Evolutionary conservation across 2,329 filamentous ascomycete genomes (phyloP).

Genomic region (Byssoonygena ceratinophila): DNA sequence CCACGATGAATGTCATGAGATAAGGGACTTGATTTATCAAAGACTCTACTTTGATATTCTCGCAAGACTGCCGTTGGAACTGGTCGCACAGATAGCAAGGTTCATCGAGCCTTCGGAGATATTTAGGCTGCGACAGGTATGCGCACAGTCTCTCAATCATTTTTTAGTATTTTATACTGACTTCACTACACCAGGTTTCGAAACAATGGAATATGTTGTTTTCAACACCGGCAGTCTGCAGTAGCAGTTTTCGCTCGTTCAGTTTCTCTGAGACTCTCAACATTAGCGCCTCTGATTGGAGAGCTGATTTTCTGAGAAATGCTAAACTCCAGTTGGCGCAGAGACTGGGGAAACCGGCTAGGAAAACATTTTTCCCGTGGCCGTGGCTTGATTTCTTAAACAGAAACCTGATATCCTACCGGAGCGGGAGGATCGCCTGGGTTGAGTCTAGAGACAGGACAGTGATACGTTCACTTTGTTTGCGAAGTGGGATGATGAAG

Average conservation of each 20-base stretch:
- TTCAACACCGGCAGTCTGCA: constrained; percentile 21
- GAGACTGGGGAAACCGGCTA: constrained; percentile 21
- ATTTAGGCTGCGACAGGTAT: constrained; percentile 24
- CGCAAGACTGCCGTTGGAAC: constrained; percentile 25
- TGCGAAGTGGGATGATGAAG: neutral
- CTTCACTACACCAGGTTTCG: constrained; percentile 23
- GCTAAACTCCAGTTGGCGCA: constrained; percentile 21
- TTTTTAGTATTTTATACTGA: neutral
- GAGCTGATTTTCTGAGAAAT: constrained; percentile 14
- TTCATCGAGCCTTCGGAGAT: constrained; percentile 24
- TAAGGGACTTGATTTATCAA: constrained; percentile 19
- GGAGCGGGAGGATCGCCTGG: neutral
- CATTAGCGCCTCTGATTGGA: constrained; percentile 2
- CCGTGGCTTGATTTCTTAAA: neutral
- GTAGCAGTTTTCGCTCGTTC: constrained; percentile 14
- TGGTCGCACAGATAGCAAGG: constrained; percentile 23
- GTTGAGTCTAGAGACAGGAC: neutral
- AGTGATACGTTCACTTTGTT: neutral
- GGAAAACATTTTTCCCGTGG: constrained; percentile 4
- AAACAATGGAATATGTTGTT: constrained; percentile 26
- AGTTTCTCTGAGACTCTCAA: neutral
- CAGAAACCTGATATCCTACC: constrained; percentile 2
- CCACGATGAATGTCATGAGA: constrained; percentile 26
- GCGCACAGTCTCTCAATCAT: neutral
- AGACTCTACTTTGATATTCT: constrained; percentile 28